Evolutionary conservation across 805 yeast genomes (phyloP).

Genomic region (Jamesozyma jinghongensis): DNA sequence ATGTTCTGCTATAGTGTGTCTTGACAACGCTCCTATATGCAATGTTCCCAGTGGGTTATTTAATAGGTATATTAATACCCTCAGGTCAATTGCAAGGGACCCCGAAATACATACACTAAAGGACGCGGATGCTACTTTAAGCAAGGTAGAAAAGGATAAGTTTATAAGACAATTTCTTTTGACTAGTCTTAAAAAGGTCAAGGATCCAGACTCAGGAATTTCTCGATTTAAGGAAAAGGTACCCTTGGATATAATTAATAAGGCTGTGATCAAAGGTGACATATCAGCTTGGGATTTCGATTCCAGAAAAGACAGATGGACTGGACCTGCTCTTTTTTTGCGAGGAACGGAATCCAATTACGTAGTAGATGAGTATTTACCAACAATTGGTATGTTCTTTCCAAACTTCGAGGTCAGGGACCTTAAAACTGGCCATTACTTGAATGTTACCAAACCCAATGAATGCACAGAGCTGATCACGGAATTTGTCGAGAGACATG

Average conservation of each 20-base stretch:
- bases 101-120: slow-evolving; percentile 39
- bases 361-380: slow-evolving; percentile 73
- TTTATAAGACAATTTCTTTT: slow-evolving; percentile 68
- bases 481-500: slow-evolving; percentile 49
- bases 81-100: slow-evolving; percentile 48
- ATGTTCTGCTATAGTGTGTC: slow-evolving; percentile 56
- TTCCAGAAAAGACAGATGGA: slow-evolving; percentile 43
- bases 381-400: slow-evolving; percentile 64
- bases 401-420: slow-evolving; percentile 70
- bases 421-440: slow-evolving; percentile 80
- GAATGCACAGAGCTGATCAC: slow-evolving; percentile 58
- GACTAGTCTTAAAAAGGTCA: slow-evolving; percentile 30
- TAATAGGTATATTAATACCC: slow-evolving; percentile 53
- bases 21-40: slow-evolving; percentile 85
- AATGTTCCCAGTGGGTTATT: slow-evolving; percentile 50
- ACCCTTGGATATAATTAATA: slow-evolving; percentile 63
- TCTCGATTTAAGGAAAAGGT: slow-evolving; percentile 34
- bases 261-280: slow-evolving; percentile 52
- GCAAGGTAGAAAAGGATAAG: slow-evolving; percentile 49
- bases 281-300: slow-evolving; percentile 74
- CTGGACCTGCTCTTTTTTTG: slow-evolving; percentile 68
- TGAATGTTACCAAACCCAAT: slow-evolving; percentile 74
- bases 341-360: slow-evolving; percentile 71
- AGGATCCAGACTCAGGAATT: slow-evolving; percentile 20
- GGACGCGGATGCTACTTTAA: slow-evolving; percentile 59